Percentiles rank a stretch among this genome's conserved stretches.
These are phyloP conservation scores for Aspergillus kassunensis DNA, from an alignment of 495 filamentous ascomycete genomes.

Conservation along the genomic window DNA sequence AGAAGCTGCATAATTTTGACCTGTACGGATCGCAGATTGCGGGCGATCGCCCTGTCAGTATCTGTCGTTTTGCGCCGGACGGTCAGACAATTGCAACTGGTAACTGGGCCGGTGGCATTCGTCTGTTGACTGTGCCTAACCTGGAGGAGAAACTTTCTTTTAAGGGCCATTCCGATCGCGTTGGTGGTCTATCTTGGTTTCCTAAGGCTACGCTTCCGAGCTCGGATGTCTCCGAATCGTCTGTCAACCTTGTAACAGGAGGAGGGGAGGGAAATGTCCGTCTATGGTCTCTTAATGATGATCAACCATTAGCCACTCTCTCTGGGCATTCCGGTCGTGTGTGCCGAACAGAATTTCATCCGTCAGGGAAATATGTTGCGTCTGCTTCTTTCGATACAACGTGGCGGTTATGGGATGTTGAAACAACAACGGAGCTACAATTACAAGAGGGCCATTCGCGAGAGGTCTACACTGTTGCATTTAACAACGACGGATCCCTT, in stretches of 20 bases:
- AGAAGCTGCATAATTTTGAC: conserved; percentile 75
- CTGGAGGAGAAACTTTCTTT: conserved; percentile 69
- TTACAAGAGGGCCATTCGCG: conserved; percentile 93
- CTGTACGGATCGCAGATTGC: conserved; percentile 90
- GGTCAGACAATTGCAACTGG: conserved; percentile 81
- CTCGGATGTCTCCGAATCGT: conserved; percentile 62
- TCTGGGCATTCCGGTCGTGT: conserved; percentile 84
- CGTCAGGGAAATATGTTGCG: conserved; percentile 83
- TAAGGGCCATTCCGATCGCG: conserved; percentile 78
- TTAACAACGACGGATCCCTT: conserved; percentile 87
- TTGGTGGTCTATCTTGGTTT: conserved; percentile 88
- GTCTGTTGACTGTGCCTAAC: conserved; percentile 76
- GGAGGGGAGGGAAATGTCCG: conserved; percentile 87
- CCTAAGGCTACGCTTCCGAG: conserved; percentile 74
- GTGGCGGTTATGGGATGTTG: conserved; percentile 94
- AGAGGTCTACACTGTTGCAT: conserved; percentile 83
- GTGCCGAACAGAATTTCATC: conserved; percentile 90
- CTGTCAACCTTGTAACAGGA: conserved; percentile 84
- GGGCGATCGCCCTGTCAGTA: conserved; percentile 83
- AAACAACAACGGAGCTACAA: conserved; percentile 75
- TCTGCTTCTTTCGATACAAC: conserved; percentile 95
- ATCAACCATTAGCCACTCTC: conserved; percentile 78
- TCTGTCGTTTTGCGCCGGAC: conserved; percentile 85
- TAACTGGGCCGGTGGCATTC: conserved; percentile 86
- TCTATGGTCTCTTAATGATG: conserved; percentile 82